Base-by-base conservation (phyloP, 228 moss, liverwort and hornwort genomes). In the Sphagnum magellanicum region DNA sequence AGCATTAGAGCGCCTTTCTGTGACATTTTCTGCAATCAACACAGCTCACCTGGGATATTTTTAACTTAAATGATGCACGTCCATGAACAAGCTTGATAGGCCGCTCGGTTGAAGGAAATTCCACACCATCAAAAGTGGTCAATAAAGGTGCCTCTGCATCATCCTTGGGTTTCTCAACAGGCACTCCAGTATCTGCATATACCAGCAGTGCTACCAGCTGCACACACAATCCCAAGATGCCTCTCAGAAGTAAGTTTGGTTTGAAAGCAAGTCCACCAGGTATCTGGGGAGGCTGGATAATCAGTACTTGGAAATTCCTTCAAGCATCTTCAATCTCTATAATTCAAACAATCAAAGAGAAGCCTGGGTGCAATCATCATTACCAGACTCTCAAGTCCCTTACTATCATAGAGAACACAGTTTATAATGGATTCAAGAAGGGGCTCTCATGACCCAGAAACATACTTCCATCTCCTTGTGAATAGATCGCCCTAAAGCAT, bases 81-180 rank as follows among this genome's bases (percentile, higher is more conserved):
- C 92, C 95, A 69, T 96, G 95, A 69, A 92, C 82, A 51, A 96
- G 91, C 81, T 91, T 96, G 66, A 96, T 96, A 51, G 91, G 92
- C 49, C 95, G 79, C 80, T 96, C 95, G 65, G 92, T 91, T 51
- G 95, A 96, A 64, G 95, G 95, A 74, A 96, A 96, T 70, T 96
- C 95, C 65, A 96, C 95, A 69, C 95, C 95, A 78, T 96, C 95
- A 76, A 92, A 92, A 51, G 95, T 96, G 17, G 92, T 91, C 74
- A 96, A 75, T 72, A 96, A 77, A 74, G 95, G 95, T 67, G 95
- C 95, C 78, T 96, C 95, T 17, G 92, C 90, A 79, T 96, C 95
- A 78, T 96, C 92, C 80, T 96, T 96, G n/a, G 90, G 92, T 74
- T 96, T 96, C 83, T 92, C 95, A 58, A 96, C 95, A 48, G 91